Conservation (phyloP, 2,329 filamentous ascomycete genomes). For the Colletotrichum sp. region DNA sequence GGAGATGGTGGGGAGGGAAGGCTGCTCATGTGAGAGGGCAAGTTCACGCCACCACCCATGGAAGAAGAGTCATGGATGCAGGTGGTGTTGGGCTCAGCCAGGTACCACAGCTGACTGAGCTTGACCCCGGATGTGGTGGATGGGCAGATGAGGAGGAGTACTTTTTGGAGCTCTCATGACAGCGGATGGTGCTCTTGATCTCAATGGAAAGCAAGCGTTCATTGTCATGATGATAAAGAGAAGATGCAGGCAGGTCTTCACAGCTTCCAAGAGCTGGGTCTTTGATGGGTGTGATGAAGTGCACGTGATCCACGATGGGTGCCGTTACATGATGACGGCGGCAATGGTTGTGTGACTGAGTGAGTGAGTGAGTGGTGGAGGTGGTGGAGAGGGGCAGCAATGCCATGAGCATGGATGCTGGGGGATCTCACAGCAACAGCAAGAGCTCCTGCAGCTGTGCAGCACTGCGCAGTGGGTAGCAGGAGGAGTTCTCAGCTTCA, state of each 20-base stretch:
- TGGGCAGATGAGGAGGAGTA: neutral
- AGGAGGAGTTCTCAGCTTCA: neutral
- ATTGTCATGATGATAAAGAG: neutral
- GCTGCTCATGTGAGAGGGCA: constrained; percentile 1
- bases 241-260: neutral
- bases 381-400: neutral
- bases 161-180: neutral
- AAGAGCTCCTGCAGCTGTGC: neutral
- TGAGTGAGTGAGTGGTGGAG: neutral
- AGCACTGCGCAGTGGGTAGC: neutral
- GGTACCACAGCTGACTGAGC: neutral
- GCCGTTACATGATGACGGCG: neutral
- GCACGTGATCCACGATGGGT: neutral
- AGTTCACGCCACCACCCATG: constrained; percentile 5
- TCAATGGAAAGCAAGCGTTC: neutral
- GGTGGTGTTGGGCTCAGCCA: neutral
- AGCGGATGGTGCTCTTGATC: neutral
- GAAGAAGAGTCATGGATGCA: neutral
- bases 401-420: neutral
- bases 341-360: neutral
- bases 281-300: neutral
- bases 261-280: neutral
- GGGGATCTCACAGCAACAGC: neutral
- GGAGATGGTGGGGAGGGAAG: neutral
- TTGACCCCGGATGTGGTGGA: neutral